A percentile compares a stretch with the other conserved stretches of the same genome.
These are phyloP conservation scores for Colletotrichum ledebouriae DNA, from an alignment of 2,329 filamentous ascomycete species.

Conservation along the genomic window DNA sequence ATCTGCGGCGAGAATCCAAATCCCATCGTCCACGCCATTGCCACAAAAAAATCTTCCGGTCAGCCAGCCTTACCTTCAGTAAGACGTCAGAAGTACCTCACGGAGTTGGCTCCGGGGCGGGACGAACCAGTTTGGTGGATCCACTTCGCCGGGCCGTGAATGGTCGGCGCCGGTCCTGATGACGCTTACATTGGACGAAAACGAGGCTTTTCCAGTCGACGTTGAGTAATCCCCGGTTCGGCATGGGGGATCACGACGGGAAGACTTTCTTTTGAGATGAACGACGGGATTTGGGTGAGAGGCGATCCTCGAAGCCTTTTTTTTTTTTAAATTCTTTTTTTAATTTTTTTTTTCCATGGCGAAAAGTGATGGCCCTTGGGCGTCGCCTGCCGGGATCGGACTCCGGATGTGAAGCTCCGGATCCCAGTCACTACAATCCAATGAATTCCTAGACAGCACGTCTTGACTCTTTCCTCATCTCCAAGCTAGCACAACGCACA, in stretches of 20 bases:
- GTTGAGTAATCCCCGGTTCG: background rate
- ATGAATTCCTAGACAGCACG: background rate
- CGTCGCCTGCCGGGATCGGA: background rate
- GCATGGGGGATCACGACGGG: background rate
- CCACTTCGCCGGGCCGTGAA: slow-evolving; percentile 12
- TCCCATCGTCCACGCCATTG: background rate
- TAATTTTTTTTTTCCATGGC: background rate
- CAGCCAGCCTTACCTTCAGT: background rate
- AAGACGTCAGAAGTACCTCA: slow-evolving; percentile 28
- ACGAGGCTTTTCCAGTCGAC: background rate
- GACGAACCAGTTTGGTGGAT: slow-evolving; percentile 1
- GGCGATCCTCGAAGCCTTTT: background rate
- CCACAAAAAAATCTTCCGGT: background rate
- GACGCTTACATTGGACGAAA: slow-evolving; percentile 33
- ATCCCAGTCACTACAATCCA: background rate
- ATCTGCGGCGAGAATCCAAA: background rate
- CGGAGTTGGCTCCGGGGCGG: slow-evolving; percentile 30
- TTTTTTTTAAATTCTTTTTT: too few species aligned
- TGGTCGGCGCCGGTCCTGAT: slow-evolving; percentile 14
- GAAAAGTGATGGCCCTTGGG: background rate
- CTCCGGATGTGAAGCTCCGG: slow-evolving; percentile 35
- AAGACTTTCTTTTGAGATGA: slow-evolving; percentile 4
- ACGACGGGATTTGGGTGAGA: background rate
- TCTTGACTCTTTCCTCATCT: background rate
- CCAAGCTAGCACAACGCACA: background rate